A percentile compares a stretch with the other conserved stretches of the same genome.
These are phyloP conservation scores for Otatea glauca DNA, from an alignment of 176 grass and related monocot species.

Conservation along the genomic window DNA sequence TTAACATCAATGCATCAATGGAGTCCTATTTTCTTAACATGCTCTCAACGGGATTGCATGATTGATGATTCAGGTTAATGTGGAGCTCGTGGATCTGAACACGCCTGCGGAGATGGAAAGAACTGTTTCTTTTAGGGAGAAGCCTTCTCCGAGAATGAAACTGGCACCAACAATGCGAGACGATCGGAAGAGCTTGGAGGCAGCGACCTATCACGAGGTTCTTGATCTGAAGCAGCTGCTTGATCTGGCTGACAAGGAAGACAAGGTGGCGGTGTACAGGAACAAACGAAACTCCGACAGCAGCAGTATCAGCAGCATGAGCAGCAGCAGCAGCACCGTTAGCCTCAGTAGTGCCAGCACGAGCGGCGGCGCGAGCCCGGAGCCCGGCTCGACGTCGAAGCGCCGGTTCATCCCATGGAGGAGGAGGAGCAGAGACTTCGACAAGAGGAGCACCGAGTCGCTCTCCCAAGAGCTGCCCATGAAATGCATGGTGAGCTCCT, in stretches of 20 bases:
- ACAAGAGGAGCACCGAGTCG: conserved; percentile 42
- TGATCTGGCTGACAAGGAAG: conserved; percentile 53
- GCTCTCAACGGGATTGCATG: neutral
- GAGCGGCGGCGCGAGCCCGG: conserved; percentile 65
- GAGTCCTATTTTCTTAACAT: neutral
- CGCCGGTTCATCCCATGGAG: conserved; percentile 52
- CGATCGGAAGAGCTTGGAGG: conserved; percentile 29
- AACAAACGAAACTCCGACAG: conserved; percentile 47
- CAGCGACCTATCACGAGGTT: conserved; percentile 33
- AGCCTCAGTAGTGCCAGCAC: conserved; percentile 54
- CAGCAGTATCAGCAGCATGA: conserved; percentile 50
- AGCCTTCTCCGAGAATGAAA: neutral
- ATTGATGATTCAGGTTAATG: conserved; percentile 54
- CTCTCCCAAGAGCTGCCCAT: conserved; percentile 44
- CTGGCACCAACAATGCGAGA: neutral
- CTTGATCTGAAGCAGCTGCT: conserved; percentile 62
- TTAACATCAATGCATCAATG: neutral
- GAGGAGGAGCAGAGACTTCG: conserved; percentile 58
- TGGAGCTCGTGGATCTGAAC: conserved; percentile 52
- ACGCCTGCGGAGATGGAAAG: neutral
- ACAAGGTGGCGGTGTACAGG: conserved; percentile 46
- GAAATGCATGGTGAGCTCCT: conserved; percentile 48
- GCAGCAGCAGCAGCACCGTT: conserved; percentile 48
- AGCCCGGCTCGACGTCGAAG: conserved; percentile 54
- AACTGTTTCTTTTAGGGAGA: conserved; percentile 32